Conservation (phyloP, 805 yeast genomes). For the Naumovozyma castellii region DNA sequence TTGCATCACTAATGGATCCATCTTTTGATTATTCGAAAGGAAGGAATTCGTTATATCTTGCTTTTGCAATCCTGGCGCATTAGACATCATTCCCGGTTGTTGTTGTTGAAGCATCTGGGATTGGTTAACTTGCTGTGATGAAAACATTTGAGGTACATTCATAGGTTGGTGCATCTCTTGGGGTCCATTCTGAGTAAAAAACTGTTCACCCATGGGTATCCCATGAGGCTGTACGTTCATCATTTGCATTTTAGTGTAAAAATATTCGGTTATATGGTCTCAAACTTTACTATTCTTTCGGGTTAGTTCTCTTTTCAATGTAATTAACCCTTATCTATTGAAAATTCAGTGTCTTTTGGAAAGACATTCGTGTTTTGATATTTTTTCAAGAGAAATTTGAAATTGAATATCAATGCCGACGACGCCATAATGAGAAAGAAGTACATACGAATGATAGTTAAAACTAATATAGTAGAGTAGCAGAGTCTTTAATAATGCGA, state of each 20-base stretch:
- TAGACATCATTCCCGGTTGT: constrained; percentile 8
- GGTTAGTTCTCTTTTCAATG: neutral
- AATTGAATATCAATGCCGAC: neutral
- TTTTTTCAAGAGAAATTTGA: neutral
- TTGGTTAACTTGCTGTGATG: constrained; percentile 20
- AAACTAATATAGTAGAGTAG: too few relatives aligned
- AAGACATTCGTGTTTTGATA: neutral
- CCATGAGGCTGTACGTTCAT: constrained; percentile 23
- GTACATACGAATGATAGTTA: too few relatives aligned
- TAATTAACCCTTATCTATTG: neutral
- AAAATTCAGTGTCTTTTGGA: neutral
- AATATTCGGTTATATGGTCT: neutral
- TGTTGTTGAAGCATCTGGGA: constrained; percentile 2
- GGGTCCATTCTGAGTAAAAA: constrained; percentile 18
- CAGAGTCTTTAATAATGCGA: too few relatives aligned
- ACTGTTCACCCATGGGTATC: constrained; percentile 25
- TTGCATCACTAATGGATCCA: constrained; percentile 16
- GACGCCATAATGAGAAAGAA: too few relatives aligned
- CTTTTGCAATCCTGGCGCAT: constrained; percentile 10
- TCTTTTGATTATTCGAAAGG: constrained; percentile 21
- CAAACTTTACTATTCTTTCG: too few relatives aligned
- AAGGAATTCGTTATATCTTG: constrained; percentile 18
- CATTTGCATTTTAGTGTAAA: constrained; percentile 15
- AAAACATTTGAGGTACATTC: constrained; percentile 23
- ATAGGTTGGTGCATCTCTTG: constrained; percentile 20